phyloP scores from a whole-genome alignment of 805 yeast genomes.

The Yamadazyma akitaensis region DNA sequence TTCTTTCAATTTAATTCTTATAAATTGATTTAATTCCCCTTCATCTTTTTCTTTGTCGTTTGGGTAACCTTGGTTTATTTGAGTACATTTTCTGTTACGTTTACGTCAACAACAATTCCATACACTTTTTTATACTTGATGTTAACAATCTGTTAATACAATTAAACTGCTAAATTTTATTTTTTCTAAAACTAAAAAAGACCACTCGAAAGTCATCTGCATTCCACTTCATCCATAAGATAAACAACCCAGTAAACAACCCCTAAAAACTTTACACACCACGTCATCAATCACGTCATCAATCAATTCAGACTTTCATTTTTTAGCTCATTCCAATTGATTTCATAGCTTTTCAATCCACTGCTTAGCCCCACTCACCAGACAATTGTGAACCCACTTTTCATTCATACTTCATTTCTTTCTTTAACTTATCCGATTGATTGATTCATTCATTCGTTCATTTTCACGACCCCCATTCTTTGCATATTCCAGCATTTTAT shows the following conservation, averaged over 20 bases:
- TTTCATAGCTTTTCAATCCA: too few relatives aligned
- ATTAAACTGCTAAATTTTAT: neutral
- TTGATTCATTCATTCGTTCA: slow-evolving; percentile 9
- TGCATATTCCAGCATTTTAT: slow-evolving; percentile 2
- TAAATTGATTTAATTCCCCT: slow-evolving; percentile 4
- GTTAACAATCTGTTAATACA: neutral
- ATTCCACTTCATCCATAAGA: too few relatives aligned
- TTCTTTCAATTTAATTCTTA: neutral
- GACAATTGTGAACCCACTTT: neutral
- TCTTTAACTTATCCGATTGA: slow-evolving; percentile 6
- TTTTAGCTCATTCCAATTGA: too few relatives aligned
- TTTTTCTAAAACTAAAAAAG: neutral
- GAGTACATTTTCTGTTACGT: neutral
- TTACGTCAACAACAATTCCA: neutral
- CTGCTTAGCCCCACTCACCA: neutral
- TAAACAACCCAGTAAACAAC: too few relatives aligned
- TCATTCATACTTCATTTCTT: slow-evolving; percentile 9
- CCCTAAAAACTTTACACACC: too few relatives aligned
- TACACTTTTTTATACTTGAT: neutral
- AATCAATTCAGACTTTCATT: too few relatives aligned
- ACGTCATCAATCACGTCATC: too few relatives aligned
- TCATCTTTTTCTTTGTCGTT: neutral
- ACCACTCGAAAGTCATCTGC: neutral
- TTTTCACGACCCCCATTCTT: slow-evolving; percentile 2
- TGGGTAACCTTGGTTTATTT: neutral